These are phyloP conservation scores for Neurospora sp. DNA, from an alignment of 495 filamentous ascomycete genomes.

Conservation along the genomic window DNA sequence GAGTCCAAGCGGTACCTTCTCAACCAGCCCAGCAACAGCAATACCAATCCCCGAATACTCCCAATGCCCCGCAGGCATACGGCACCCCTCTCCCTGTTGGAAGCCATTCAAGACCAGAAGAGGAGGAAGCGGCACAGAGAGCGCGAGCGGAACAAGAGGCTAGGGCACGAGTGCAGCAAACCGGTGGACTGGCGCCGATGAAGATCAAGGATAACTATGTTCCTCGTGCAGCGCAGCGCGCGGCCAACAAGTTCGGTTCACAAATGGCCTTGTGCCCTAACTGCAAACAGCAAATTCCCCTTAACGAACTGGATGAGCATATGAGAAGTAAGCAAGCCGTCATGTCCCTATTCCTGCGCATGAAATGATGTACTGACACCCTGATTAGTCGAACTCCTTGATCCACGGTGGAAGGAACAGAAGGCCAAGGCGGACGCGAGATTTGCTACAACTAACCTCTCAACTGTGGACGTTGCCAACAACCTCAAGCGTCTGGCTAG, in stretches of 20 bases:
- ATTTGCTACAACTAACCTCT: slow-evolving; percentile 77
- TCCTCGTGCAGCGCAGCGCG: slow-evolving; percentile 66
- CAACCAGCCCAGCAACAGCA: slow-evolving; percentile 23
- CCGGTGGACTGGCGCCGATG: slow-evolving; percentile 59
- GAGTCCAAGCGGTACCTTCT: slow-evolving; percentile 15
- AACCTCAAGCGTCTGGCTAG: slow-evolving; percentile 96
- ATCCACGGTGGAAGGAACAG: slow-evolving; percentile 94
- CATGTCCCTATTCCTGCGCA: neutral
- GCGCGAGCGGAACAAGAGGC: slow-evolving; percentile 72
- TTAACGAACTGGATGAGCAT: slow-evolving; percentile 80
- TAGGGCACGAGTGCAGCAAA: slow-evolving; percentile 22
- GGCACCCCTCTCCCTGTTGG: slow-evolving; percentile 15
- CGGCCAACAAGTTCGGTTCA: slow-evolving; percentile 49
- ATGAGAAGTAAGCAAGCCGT: slow-evolving; percentile 59
- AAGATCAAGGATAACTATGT: slow-evolving; percentile 91
- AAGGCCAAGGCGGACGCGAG: slow-evolving; percentile 77
- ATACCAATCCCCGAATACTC: slow-evolving; percentile 27
- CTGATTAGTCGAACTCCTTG: slow-evolving; percentile 59
- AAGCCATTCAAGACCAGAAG: slow-evolving; percentile 25
- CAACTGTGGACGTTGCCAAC: slow-evolving; percentile 76
- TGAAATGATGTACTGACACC: slow-evolving; percentile 2
- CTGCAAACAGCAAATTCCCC: slow-evolving; percentile 80
- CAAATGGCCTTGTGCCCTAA: slow-evolving; percentile 82
- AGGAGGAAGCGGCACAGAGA: slow-evolving; percentile 57
- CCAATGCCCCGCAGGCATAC: slow-evolving; percentile 24